phyloP scores from a whole-genome alignment of 495 filamentous ascomycete genomes.

The Acidiella bohemica region DNA sequence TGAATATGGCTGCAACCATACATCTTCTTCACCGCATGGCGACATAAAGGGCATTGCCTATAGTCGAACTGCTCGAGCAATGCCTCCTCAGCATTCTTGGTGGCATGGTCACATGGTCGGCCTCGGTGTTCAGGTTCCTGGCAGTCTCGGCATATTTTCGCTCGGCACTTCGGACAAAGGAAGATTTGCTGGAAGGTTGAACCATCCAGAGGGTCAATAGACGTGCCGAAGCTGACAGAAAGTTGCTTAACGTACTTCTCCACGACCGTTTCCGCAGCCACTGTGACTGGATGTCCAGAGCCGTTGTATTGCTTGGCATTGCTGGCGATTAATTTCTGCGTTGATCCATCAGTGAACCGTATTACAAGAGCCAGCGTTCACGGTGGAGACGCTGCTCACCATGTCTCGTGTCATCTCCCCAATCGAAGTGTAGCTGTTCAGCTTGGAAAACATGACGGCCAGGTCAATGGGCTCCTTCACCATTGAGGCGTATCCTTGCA shows the following conservation, averaged over 20 bases:
- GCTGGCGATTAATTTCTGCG: constrained; percentile 1
- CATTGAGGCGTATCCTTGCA: constrained; percentile 1
- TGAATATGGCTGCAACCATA: constrained; percentile 26
- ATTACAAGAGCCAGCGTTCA: too few relatives aligned
- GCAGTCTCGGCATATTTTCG: constrained; percentile 21
- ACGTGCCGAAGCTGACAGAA: too few relatives aligned
- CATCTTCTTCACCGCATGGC: constrained; percentile 26
- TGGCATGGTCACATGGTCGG: constrained; percentile 1
- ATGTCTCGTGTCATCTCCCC: constrained; percentile 7
- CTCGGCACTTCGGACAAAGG: constrained; percentile 23
- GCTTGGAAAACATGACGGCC: background rate
- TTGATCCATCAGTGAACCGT: too few relatives aligned
- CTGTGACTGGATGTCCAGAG: constrained; percentile 4
- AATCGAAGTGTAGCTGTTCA: constrained; percentile 1
- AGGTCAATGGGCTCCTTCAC: constrained; percentile 8
- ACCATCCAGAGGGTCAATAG: too few relatives aligned
- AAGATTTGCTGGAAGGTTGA: background rate
- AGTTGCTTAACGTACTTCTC: background rate
- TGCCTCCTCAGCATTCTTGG: background rate
- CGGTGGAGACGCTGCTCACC: too few relatives aligned
- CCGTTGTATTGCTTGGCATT: constrained; percentile 12
- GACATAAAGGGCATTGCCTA: constrained; percentile 25
- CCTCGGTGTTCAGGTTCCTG: constrained; percentile 11
- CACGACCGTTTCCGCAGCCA: constrained; percentile 3
- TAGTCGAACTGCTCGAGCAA: constrained; percentile 21